Conservation (phyloP, 371 early-diverging fungal species). For the Nematocida sp. region DNA sequence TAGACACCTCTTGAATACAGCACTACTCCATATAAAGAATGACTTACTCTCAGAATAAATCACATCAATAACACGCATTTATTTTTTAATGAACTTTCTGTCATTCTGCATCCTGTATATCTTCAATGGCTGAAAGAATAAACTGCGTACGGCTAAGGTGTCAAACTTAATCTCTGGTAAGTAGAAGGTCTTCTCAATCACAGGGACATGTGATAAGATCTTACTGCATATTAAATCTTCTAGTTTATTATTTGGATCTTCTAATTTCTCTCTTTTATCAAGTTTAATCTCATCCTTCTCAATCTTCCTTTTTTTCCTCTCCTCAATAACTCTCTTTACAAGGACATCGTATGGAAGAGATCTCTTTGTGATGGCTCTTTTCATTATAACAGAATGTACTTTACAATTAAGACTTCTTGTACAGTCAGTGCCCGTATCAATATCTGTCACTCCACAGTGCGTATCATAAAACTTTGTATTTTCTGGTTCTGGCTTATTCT, state of each 20-base stretch:
- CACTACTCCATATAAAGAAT: not conserved
- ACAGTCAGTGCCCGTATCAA: constrained; percentile 14
- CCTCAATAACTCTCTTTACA: constrained; percentile 38
- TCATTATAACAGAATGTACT: constrained; percentile 27
- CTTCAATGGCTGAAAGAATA: constrained; percentile 58
- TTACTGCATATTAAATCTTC: constrained; percentile 29
- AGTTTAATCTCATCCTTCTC: constrained; percentile 32
- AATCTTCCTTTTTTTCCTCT: constrained; percentile 45
- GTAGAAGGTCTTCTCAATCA: constrained; percentile 50
- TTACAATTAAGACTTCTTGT: constrained; percentile 50
- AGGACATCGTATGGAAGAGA: constrained; percentile 31
- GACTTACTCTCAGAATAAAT: constrained; percentile 6
- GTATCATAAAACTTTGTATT: constrained; percentile 33
- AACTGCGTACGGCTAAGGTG: constrained; percentile 44
- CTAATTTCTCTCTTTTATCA: constrained; percentile 45
- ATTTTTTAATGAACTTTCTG: constrained; percentile 4
- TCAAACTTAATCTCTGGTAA: constrained; percentile 58
- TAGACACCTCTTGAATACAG: not conserved
- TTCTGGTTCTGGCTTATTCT: not conserved
- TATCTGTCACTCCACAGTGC: constrained; percentile 43
- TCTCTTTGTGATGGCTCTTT: constrained; percentile 48
- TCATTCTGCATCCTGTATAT: constrained; percentile 32
- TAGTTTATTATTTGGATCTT: constrained; percentile 25
- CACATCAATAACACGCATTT: not conserved
- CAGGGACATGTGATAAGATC: constrained; percentile 1